Percentiles rank a stretch among this genome's conserved stretches.
phyloP scores from a whole-genome alignment of 352 stramenopile species.

The Globisporangium uncinulatum region DNA sequence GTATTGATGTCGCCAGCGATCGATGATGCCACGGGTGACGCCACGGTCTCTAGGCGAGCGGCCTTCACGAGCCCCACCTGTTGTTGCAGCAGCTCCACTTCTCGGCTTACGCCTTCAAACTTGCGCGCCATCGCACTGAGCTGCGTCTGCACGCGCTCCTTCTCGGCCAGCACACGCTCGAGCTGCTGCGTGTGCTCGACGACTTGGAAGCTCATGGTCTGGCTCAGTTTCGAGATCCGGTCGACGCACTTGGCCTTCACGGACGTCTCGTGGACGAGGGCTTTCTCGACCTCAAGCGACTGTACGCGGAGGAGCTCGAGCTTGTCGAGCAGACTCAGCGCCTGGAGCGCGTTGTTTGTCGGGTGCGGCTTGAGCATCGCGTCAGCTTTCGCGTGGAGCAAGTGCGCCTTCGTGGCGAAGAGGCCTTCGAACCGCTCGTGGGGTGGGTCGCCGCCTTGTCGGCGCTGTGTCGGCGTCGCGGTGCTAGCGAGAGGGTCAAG shows the following conservation, averaged over 20 bases:
- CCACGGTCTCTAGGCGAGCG: no score
- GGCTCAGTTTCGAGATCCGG: constrained; percentile 59
- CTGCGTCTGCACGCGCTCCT: constrained; percentile 24
- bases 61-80: constrained; percentile 42
- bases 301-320: constrained; percentile 27
- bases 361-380: constrained; percentile 27
- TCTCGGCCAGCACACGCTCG: constrained; percentile 31
- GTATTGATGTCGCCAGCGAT: not conserved
- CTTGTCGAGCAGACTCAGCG: constrained; percentile 41
- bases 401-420: constrained; percentile 9
- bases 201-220: constrained; percentile 62
- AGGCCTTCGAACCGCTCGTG: constrained; percentile 8
- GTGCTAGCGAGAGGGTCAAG: not conserved
- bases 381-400: constrained; percentile 27
- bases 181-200: constrained; percentile 60
- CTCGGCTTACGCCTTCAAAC: constrained; percentile 34
- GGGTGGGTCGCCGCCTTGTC: no score
- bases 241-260: constrained; percentile 72
- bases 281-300: constrained; percentile 28
- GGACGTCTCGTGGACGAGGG: constrained; percentile 33
- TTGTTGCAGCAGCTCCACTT: constrained; percentile 36
- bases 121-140: constrained; percentile 34
- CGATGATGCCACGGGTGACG: not conserved
- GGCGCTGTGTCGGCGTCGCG: not conserved
- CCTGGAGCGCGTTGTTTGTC: constrained; percentile 11